Evolutionary conservation across 768 basidiomycete genomes (phyloP).

Genomic region (Podaxis sp.): DNA sequence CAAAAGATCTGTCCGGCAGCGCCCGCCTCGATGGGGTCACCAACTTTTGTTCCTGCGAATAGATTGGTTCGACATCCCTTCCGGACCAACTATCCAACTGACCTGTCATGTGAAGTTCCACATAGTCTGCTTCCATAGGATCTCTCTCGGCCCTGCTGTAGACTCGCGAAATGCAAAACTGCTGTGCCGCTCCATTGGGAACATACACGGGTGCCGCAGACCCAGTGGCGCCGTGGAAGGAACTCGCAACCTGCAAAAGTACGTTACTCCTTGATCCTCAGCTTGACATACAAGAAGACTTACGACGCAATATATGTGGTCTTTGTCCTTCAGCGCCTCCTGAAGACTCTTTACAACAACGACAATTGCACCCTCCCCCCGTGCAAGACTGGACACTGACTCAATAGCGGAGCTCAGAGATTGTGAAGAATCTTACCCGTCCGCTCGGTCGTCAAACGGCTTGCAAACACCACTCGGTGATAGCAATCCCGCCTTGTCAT

Average conservation of each 20-base stretch:
- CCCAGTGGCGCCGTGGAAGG: conserved; percentile 36
- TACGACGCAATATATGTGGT: conserved; percentile 40
- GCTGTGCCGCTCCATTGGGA: conserved; percentile 36
- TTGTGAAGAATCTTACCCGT: conserved; percentile 32
- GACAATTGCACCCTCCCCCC: conserved; percentile 36
- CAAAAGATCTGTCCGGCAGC: conserved; percentile 39
- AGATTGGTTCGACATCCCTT: neutral
- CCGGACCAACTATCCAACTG: neutral
- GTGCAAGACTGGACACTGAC: conserved; percentile 29
- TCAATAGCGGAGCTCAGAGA: neutral
- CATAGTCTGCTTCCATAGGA: conserved; percentile 43
- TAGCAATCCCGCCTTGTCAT: conserved; percentile 36
- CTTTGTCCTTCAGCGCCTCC: conserved; percentile 34
- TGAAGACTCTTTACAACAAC: conserved; percentile 40
- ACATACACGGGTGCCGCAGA: conserved; percentile 34
- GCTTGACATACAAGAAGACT: conserved; percentile 1
- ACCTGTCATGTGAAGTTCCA: conserved; percentile 53
- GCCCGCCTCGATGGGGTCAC: conserved; percentile 51
- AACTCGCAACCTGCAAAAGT: conserved; percentile 34
- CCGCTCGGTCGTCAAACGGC: conserved; percentile 40
- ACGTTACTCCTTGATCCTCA: conserved; percentile 1
- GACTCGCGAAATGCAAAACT: conserved; percentile 34
- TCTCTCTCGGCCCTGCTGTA: conserved; percentile 27
- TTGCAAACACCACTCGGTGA: conserved; percentile 41
- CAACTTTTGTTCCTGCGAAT: conserved; percentile 35